Evolutionary conservation across 352 stramenopile genomes (phyloP).

Genomic region (Globisporangium splendens): DNA sequence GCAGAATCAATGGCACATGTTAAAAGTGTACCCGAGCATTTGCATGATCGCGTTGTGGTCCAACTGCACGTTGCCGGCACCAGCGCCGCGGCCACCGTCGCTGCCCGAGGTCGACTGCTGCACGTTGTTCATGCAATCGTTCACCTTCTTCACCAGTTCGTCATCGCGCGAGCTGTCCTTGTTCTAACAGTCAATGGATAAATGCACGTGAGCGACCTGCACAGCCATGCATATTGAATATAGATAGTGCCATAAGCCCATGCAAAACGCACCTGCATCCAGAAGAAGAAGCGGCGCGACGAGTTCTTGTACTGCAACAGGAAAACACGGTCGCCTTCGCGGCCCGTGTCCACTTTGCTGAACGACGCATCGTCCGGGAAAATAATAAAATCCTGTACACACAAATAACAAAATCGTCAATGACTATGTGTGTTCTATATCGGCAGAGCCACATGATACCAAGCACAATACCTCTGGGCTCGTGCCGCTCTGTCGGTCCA

Average conservation of each 20-base stretch:
- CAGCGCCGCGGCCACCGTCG: constrained; percentile 23
- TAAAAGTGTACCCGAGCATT: constrained; percentile 65
- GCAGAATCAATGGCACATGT: not conserved
- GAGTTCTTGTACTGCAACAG: constrained; percentile 93
- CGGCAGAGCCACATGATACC: no score
- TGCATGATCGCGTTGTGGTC: constrained; percentile 91
- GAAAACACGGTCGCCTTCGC: constrained; percentile 83
- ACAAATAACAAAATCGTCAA: not conserved
- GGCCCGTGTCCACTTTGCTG: constrained; percentile 85
- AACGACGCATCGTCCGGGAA: constrained; percentile 90
- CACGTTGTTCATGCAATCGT: constrained; percentile 88
- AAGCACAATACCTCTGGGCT: constrained; percentile 49
- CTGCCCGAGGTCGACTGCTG: constrained; percentile 35
- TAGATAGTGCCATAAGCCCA: not conserved
- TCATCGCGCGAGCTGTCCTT: constrained; percentile 87
- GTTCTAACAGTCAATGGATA: no score
- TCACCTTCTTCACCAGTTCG: constrained; percentile 83
- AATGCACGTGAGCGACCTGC: not conserved
- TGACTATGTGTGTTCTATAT: no score
- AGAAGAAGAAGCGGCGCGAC: constrained; percentile 92
- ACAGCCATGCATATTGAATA: not conserved
- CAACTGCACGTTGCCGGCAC: constrained; percentile 66
- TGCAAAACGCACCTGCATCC: constrained; percentile 81
- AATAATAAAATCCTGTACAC: constrained; percentile 84
- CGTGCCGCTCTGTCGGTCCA: constrained; percentile 82